Base-by-base conservation (phyloP, 495 filamentous ascomycete genomes). In the Lepraria neglecta region DNA sequence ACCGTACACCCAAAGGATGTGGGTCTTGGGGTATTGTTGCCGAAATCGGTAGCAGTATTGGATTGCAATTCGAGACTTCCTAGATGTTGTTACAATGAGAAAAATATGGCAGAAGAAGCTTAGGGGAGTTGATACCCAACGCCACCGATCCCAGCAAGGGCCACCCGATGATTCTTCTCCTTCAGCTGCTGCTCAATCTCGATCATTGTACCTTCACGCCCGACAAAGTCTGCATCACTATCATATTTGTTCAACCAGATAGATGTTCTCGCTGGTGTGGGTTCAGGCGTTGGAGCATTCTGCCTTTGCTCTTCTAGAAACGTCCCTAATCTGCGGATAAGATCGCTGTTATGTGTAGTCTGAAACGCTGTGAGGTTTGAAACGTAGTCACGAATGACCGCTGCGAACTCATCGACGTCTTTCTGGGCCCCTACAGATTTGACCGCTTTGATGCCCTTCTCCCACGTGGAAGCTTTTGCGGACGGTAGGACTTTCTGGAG, bases 121-220 rank as follows among this genome's bases (percentile, higher is more conserved):
- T 33, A 10, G 42, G 21, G 21, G 57, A 66, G 55, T 35, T 17
- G 31, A 19, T 71, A 81, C 78, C 79, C 79, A 43, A 80, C 71
- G 17, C 79, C 79, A n/a, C 78, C 79, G 19, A 81, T 65, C 3
- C 77, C 78, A 53, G 63, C 68, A 40, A 80, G 69, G 9, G 76
- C 71, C 3, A 68, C 68, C 38, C 73, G 65, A 24, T 55, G 61
- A 56, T 52, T 48, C 55, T 24, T 55, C 58, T 21, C 62, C 57
- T 48, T 63, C 30, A 51, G 74, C 62, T 61, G 40, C 9, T 64
- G 14, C 27, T 67, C 58, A 38, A 81, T 72, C 28, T 68, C 53
- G 9, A 53, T 52, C 35, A 81, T 65, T 10, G 72, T 71, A 2
- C 56, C 47, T 54, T 74, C 63, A 10, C 78, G 74, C 43, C 73